Evolutionary conservation across 2,329 filamentous ascomycete genomes (phyloP).

Genomic region (Colletotrichum horii): DNA sequence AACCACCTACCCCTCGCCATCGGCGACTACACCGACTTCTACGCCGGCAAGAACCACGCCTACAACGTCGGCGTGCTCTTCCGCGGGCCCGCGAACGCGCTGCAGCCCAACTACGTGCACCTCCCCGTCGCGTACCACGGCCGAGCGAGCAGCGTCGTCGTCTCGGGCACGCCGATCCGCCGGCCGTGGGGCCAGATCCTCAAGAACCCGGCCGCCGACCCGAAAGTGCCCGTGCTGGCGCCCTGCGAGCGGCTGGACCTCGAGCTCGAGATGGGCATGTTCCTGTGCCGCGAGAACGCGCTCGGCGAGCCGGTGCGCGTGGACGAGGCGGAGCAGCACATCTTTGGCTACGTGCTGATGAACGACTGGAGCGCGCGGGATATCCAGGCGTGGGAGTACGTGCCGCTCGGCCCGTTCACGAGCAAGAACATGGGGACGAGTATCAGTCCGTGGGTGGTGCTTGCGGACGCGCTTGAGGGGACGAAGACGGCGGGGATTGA

Average conservation of each 20-base stretch:
- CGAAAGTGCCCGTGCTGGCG: conserved; percentile 60
- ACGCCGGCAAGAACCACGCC: conserved; percentile 80
- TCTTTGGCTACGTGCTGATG: conserved; percentile 73
- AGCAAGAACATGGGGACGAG: conserved; percentile 65
- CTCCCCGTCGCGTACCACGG: conserved; percentile 84
- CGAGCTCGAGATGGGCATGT: conserved; percentile 80
- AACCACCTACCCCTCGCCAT: conserved; percentile 78
- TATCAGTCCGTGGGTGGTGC: conserved; percentile 68
- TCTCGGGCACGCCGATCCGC: conserved; percentile 74
- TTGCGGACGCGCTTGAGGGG: conserved; percentile 59
- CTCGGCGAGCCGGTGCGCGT: conserved; percentile 72
- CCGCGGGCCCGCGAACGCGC: conserved; percentile 73
- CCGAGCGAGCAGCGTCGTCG: conserved; percentile 75
- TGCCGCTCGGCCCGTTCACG: conserved; percentile 66
- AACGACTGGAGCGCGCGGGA: conserved; percentile 71
- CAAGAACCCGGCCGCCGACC: conserved; percentile 49
- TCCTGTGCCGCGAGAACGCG: conserved; percentile 69
- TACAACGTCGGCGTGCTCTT: conserved; percentile 74
- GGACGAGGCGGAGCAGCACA: conserved; percentile 68
- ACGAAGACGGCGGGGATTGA: conserved; percentile 25
- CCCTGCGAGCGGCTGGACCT: conserved; percentile 72
- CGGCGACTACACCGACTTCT: conserved; percentile 87
- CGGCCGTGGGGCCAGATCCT: conserved; percentile 79
- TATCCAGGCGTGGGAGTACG: conserved; percentile 67
- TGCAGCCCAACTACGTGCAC: conserved; percentile 83